Evolutionary conservation across 1,139 yeast species (phyloP).

Genomic region (Debaryomyces subglobosus): DNA sequence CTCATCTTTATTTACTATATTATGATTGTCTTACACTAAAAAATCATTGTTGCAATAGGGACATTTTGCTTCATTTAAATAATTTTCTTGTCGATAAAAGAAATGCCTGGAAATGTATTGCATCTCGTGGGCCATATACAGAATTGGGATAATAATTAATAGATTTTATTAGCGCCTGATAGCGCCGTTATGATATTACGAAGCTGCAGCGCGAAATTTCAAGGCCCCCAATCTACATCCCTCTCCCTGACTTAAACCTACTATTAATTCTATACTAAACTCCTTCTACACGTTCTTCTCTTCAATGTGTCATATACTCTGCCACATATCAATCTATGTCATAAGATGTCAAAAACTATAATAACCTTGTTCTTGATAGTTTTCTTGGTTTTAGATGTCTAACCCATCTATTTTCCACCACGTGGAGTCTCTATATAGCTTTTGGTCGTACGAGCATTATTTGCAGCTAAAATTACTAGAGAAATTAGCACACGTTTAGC

Average conservation of each 20-base stretch:
- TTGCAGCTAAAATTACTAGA: conserved; percentile 1
- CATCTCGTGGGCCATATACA: conserved; percentile 4
- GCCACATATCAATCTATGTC: background rate
- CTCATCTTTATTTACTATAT: conserved; percentile 19
- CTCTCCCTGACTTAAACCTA: background rate
- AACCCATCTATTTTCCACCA: background rate
- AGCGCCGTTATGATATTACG: background rate
- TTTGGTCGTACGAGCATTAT: background rate
- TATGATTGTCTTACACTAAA: background rate
- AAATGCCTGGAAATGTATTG: background rate
- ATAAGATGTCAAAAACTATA: background rate
- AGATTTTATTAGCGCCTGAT: background rate
- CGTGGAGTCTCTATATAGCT: conserved; percentile 2
- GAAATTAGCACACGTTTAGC: conserved; percentile 6
- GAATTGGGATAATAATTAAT: conserved; percentile 1
- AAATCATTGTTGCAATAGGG: background rate
- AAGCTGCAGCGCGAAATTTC: background rate
- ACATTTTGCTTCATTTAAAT: background rate
- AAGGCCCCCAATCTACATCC: background rate
- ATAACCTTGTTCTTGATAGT: background rate
- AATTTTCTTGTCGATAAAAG: conserved; percentile 1
- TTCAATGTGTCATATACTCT: background rate
- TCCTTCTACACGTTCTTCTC: background rate
- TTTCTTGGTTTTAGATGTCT: background rate
- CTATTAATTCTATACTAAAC: background rate